Percentiles rank a stretch among this genome's conserved stretches.
Conservation (phyloP, 371 early-diverging fungal species). For the Cokeromyces recurvatus region DNA sequence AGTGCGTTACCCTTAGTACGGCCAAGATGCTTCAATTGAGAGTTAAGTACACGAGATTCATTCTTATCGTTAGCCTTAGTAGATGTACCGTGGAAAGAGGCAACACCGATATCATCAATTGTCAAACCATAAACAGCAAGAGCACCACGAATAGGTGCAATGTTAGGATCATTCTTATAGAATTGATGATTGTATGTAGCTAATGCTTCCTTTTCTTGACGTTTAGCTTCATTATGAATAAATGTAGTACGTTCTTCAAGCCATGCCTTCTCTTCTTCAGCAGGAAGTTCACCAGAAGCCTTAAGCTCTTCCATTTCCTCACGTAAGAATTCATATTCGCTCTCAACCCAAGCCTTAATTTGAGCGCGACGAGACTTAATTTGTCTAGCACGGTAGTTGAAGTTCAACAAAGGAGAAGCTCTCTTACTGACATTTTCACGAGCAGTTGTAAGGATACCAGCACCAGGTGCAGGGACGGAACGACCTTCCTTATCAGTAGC, state of each 20-base stretch:
- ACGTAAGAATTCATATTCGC: constrained; percentile 67
- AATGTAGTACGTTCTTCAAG: constrained; percentile 73
- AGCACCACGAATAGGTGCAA: constrained; percentile 90
- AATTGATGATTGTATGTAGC: constrained; percentile 83
- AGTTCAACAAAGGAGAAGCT: constrained; percentile 74
- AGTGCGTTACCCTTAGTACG: constrained; percentile 80
- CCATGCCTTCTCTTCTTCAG: constrained; percentile 58
- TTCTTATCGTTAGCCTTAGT: constrained; percentile 96
- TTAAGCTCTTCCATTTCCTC: constrained; percentile 72
- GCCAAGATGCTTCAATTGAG: constrained; percentile 83
- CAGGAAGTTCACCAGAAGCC: constrained; percentile 49
- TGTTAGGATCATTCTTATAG: constrained; percentile 75
- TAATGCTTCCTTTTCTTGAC: constrained; percentile 80
- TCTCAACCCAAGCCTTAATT: constrained; percentile 81
- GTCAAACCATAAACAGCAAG: constrained; percentile 86
- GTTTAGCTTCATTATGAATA: constrained; percentile 77
- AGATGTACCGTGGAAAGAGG: constrained; percentile 95
- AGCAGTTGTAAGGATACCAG: constrained; percentile 92
- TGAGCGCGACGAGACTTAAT: constrained; percentile 71
- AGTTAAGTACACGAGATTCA: constrained; percentile 85
- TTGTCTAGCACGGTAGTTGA: constrained; percentile 87
- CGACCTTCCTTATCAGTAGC: constrained; percentile 95
- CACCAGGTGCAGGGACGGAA: constrained; percentile 92
- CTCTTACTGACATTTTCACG: constrained; percentile 65
- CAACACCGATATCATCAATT: constrained; percentile 89